A percentile compares a stretch with the other conserved stretches of the same genome.
These are phyloP conservation scores for Tetrahymena elliotti DNA, from an alignment of 73 alveolate genomes.

Conservation along the genomic window DNA sequence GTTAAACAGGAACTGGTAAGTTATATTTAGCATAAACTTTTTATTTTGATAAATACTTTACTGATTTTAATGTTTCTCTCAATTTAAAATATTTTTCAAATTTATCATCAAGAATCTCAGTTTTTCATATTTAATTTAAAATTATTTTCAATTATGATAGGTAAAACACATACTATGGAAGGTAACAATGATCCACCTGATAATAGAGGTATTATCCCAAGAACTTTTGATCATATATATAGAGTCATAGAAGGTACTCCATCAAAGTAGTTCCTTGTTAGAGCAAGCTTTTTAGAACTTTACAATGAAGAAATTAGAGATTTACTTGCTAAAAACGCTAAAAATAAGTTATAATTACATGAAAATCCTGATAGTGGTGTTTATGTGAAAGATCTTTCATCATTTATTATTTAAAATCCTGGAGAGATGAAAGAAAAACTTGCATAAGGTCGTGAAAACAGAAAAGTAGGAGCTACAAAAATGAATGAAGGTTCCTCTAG, in stretches of 20 bases:
- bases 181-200: constrained; percentile 82
- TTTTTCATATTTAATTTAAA: no score
- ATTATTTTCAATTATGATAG: background rate
- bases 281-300: constrained; percentile 91
- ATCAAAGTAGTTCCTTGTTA: constrained; percentile 80
- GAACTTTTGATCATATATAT: constrained; percentile 90
- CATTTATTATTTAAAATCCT: constrained; percentile 77
- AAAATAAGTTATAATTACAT: constrained; percentile 78
- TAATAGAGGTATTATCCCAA: constrained; percentile 93
- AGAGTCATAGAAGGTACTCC: constrained; percentile 81
- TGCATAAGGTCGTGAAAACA: constrained; percentile 79
- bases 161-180: constrained; percentile 96
- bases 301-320: constrained; percentile 97
- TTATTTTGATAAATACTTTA: no score
- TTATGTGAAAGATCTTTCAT: constrained; percentile 90
- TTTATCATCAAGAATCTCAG: background rate
- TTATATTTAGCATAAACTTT: background rate
- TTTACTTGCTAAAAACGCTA: constrained; percentile 79
- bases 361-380: constrained; percentile 96
- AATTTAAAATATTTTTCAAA: background rate
- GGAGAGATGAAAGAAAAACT: constrained; percentile 82
- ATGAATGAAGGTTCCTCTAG: constrained; percentile 89
- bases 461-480: constrained; percentile 82
- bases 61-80: background rate
- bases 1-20: constrained; percentile 92